Evolutionary conservation across 2,329 filamentous ascomycete species (phyloP).

Genomic region (Penicillium brevicompactum): DNA sequence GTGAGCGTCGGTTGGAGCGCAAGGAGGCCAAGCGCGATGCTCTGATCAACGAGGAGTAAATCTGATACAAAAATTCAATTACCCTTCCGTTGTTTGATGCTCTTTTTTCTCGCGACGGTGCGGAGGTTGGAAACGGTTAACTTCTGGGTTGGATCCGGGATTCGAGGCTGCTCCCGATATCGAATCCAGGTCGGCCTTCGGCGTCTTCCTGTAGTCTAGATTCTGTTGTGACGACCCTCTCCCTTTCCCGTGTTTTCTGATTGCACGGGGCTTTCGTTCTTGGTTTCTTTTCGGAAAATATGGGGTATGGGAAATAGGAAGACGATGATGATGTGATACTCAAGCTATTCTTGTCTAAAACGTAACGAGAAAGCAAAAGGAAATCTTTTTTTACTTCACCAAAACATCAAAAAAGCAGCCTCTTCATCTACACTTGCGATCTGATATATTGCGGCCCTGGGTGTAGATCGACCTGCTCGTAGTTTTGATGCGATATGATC

Average conservation of each 20-base stretch:
- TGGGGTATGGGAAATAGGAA: conserved; percentile 26
- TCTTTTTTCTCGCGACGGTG: conserved; percentile 37
- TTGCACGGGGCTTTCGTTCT: conserved; percentile 20
- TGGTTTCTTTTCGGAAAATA: conserved; percentile 17
- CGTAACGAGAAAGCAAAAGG: conserved; percentile 32
- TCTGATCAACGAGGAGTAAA: conserved; percentile 68
- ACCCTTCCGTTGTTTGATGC: conserved; percentile 32
- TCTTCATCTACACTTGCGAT: background rate
- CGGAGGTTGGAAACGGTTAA: conserved; percentile 38
- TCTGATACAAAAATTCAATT: conserved; percentile 25
- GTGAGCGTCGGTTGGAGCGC: conserved; percentile 97
- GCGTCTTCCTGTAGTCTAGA: conserved; percentile 26
- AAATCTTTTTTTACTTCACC: conserved; percentile 26
- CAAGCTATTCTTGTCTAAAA: conserved; percentile 30
- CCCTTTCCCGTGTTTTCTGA: conserved; percentile 14
- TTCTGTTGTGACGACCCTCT: conserved; percentile 17
- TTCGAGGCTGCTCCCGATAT: conserved; percentile 32
- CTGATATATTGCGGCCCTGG: background rate
- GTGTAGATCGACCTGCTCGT: background rate
- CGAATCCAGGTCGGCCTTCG: conserved; percentile 32
- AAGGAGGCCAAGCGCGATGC: conserved; percentile 87
- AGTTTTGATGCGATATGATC: too few species aligned
- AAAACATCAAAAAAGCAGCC: conserved; percentile 18
- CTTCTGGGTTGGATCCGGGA: conserved; percentile 31
- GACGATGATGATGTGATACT: conserved; percentile 34